phyloP scores from a whole-genome alignment of 176 grass and related monocot genomes.

The Cenchrus americanus region DNA sequence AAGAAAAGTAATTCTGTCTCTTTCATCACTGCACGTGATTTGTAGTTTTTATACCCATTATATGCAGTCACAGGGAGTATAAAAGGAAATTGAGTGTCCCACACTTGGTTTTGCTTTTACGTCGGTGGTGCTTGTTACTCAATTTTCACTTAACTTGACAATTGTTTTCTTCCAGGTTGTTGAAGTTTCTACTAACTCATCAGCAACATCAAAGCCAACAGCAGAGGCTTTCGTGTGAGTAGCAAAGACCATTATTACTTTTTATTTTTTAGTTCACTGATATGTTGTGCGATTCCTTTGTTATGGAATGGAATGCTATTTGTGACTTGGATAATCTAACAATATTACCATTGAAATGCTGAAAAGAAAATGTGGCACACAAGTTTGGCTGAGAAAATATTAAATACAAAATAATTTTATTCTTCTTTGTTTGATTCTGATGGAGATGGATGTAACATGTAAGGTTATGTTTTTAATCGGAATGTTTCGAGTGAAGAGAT shows the following conservation, averaged over 20 bases:
- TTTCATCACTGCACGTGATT: not conserved
- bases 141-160: not conserved
- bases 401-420: not conserved
- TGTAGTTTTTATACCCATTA: not conserved
- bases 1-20: not conserved
- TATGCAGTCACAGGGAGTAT: conserved; percentile 6
- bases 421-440: not conserved
- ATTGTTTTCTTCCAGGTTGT: conserved; percentile 75
- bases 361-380: conserved; percentile 12
- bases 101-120: not conserved
- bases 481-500: not conserved
- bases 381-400: not conserved
- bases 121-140: not conserved
- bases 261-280: not conserved
- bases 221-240: conserved; percentile 70
- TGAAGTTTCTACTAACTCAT: conserved; percentile 76
- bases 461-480: not conserved
- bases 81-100: not conserved
- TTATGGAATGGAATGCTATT: not conserved
- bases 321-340: not conserved
- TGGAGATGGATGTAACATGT: conserved; percentile 5
- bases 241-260: not conserved
- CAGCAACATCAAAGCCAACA: conserved; percentile 62
- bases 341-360: not conserved
- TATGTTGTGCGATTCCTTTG: not conserved